Conservation (phyloP, 2,329 filamentous ascomycete genomes). For the Cadophora sp. region DNA sequence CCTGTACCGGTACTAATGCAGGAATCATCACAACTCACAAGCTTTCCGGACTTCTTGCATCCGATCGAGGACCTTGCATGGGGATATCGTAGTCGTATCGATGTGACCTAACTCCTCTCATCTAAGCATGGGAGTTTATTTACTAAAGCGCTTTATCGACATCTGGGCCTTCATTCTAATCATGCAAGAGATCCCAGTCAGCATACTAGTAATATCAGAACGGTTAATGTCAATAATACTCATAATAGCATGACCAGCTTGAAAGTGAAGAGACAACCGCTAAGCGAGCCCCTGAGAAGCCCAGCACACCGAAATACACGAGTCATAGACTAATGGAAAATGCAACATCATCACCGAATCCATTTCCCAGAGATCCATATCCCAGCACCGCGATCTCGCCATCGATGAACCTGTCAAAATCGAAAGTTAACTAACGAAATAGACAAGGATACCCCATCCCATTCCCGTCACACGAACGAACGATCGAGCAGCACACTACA, state of each 20-base stretch:
- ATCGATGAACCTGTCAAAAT: background rate
- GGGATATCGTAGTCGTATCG: no score
- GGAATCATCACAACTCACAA: no score
- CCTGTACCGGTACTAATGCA: no score
- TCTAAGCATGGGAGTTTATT: no score
- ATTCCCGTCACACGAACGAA: background rate
- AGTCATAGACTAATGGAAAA: background rate
- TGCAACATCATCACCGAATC: background rate
- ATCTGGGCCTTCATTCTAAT: background rate
- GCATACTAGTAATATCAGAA: background rate
- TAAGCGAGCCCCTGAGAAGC: conserved; percentile 10
- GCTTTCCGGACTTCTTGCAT: no score
- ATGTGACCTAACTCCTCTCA: no score
- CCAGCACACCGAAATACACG: background rate
- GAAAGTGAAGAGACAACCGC: background rate
- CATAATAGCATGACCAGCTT: background rate
- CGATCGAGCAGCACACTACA: background rate
- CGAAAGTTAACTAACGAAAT: no score
- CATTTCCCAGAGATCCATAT: background rate
- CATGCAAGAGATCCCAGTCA: background rate
- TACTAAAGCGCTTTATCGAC: no score
- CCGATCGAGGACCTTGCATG: no score
- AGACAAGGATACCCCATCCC: background rate
- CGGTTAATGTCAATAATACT: background rate
- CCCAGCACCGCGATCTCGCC: background rate